Conservation (phyloP, 495 filamentous ascomycete genomes). For the Glonium stellatum region DNA sequence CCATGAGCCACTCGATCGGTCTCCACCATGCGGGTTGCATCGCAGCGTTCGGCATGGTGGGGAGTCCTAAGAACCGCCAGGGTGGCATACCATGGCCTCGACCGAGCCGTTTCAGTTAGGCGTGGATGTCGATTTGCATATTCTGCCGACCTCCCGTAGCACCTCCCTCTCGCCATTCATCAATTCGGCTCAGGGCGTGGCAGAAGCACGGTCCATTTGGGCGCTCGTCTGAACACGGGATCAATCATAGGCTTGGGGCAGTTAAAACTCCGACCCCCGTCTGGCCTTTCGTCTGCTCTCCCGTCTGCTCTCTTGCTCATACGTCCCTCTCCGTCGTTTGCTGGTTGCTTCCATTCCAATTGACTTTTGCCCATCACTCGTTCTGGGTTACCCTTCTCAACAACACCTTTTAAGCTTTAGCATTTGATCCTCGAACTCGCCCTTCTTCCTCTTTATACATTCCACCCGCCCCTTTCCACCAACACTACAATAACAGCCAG, state of each 20-base stretch:
- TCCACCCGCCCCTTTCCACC: not conserved
- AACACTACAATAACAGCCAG: not conserved
- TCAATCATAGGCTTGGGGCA: not conserved
- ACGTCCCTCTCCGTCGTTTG: too few relatives aligned
- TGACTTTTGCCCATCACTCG: conserved; percentile 23
- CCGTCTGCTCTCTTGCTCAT: not conserved
- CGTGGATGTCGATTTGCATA: not conserved
- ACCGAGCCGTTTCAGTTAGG: not conserved
- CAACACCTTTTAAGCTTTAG: not conserved
- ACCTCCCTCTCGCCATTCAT: conserved; percentile 1
- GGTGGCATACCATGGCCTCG: not conserved
- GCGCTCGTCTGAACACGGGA: not conserved
- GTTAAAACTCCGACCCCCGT: not conserved
- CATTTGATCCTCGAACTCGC: not conserved
- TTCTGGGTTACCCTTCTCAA: conserved; percentile 20
- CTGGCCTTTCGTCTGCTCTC: not conserved
- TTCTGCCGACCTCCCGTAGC: not conserved
- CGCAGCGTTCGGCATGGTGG: not conserved
- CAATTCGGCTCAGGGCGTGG: not conserved
- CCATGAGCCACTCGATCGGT: too few relatives aligned
- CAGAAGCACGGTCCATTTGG: not conserved
- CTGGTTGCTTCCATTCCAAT: conserved; percentile 1
- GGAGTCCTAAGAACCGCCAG: not conserved
- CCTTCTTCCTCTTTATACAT: not conserved
- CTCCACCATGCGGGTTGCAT: not conserved